phyloP scores from a whole-genome alignment of 2,329 filamentous ascomycete species.

The Penicillium sp. region DNA sequence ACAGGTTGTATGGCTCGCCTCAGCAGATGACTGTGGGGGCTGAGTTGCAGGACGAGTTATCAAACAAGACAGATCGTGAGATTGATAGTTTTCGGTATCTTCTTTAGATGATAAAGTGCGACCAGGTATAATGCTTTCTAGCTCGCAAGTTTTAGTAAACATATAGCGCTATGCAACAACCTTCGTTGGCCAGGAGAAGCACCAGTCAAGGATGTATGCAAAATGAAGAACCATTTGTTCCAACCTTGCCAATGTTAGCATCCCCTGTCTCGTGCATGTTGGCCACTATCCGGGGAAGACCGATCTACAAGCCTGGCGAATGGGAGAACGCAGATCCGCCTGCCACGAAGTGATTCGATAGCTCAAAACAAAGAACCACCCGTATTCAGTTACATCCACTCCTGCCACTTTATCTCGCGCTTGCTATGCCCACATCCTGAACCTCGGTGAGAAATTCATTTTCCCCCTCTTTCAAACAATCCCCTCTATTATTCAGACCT shows the following conservation, averaged over 20 bases:
- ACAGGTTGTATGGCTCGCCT: slow-evolving; percentile 9
- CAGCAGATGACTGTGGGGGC: slow-evolving; percentile 11
- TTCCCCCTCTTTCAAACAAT: not conserved
- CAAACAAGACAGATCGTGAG: slow-evolving; percentile 18
- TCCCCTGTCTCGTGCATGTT: too few species aligned
- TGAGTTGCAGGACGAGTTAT: slow-evolving; percentile 17
- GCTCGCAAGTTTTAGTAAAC: not conserved
- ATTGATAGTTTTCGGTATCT: slow-evolving; percentile 19
- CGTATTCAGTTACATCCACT: too few species aligned
- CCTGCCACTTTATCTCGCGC: too few species aligned
- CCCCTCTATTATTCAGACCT: not conserved
- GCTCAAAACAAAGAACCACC: not conserved
- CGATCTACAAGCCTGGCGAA: slow-evolving; percentile 61
- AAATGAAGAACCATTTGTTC: too few species aligned
- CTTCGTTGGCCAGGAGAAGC: too few species aligned
- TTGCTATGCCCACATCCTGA: not conserved
- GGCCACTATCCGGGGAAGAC: too few species aligned
- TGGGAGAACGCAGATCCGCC: slow-evolving; percentile 83
- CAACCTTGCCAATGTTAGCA: too few species aligned
- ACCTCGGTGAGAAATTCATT: not conserved
- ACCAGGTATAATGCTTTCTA: not conserved
- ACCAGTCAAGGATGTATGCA: too few species aligned
- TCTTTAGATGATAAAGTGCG: not conserved
- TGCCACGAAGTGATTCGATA: slow-evolving; percentile 15
- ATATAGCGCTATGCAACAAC: too few species aligned